phyloP scores from a whole-genome alignment of 1,284 basidiomycete species.

The Heimioporus punctisporus region DNA sequence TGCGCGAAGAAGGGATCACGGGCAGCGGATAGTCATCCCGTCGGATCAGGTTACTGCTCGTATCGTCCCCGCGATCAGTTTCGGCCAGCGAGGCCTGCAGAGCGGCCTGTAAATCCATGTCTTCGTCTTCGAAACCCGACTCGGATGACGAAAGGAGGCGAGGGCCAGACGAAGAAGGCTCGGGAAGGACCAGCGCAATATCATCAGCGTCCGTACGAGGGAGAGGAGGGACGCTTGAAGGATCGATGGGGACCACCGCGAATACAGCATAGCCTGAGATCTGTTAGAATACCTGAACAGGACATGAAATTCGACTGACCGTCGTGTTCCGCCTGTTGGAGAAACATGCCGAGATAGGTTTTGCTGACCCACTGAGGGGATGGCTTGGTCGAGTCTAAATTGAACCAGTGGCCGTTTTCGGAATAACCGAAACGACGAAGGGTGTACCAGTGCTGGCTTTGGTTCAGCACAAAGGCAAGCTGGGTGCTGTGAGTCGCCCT shows the following conservation, averaged over 20 bases:
- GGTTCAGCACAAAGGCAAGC: constrained; percentile 89
- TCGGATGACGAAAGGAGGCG: constrained; percentile 19
- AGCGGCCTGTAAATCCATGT: constrained; percentile 85
- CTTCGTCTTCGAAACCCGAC: constrained; percentile 75
- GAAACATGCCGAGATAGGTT: constrained; percentile 83
- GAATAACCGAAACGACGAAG: constrained; percentile 78
- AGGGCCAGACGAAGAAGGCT: constrained; percentile 34
- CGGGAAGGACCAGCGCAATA: constrained; percentile 59
- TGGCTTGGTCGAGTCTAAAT: constrained; percentile 81
- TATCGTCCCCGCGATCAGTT: not conserved
- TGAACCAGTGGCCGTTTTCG: constrained; percentile 82
- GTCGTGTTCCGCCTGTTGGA: constrained; percentile 87
- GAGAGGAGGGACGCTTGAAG: constrained; percentile 47
- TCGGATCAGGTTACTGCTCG: constrained; percentile 8
- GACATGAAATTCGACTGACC: constrained; percentile 44
- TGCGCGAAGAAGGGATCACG: constrained; percentile 26
- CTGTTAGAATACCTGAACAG: constrained; percentile 1
- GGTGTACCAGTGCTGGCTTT: constrained; percentile 89
- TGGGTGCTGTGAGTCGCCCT: constrained; percentile 56
- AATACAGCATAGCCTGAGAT: constrained; percentile 87
- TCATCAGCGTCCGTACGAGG: constrained; percentile 69
- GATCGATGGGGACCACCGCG: constrained; percentile 63
- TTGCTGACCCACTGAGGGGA: constrained; percentile 84
- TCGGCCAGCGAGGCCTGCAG: constrained; percentile 73
- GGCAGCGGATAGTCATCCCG: constrained; percentile 28